Conservation (phyloP, 2,329 filamentous ascomycete genomes). For the Colletotrichum godetiae region DNA sequence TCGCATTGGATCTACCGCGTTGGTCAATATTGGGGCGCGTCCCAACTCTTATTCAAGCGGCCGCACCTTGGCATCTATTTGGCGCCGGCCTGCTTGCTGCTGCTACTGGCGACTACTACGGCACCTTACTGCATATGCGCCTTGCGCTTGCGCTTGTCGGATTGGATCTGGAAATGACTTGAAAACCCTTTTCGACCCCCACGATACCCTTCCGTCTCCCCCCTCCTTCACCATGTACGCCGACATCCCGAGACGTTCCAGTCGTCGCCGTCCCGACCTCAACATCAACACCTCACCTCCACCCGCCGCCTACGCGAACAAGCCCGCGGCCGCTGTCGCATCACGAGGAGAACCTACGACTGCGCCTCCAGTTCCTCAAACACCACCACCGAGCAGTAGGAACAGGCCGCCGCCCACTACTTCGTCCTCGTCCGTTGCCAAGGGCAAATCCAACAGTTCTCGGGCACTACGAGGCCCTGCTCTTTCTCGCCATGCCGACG, state of each 20-base stretch:
- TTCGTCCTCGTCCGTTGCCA: conserved; percentile 21
- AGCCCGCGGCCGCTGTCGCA: conserved; percentile 17
- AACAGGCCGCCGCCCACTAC: conserved; percentile 24
- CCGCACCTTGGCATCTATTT: neutral
- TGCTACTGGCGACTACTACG: neutral
- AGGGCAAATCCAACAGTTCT: conserved; percentile 44
- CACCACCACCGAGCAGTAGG: conserved; percentile 31
- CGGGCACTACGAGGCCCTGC: conserved; percentile 45
- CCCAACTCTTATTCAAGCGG: neutral
- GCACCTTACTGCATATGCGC: neutral
- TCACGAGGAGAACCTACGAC: conserved; percentile 19
- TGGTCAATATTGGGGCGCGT: neutral
- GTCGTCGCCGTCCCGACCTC: conserved; percentile 38
- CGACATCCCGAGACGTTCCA: conserved; percentile 30
- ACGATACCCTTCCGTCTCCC: conserved; percentile 17
- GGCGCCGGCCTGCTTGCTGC: neutral
- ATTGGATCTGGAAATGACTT: conserved; percentile 32
- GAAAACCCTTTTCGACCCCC: conserved; percentile 30
- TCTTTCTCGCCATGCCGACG: conserved; percentile 42
- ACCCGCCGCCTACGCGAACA: conserved; percentile 13
- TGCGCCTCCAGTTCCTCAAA: conserved; percentile 21
- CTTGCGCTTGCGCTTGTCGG: neutral
- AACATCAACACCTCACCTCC: conserved; percentile 36
- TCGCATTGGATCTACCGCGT: neutral
- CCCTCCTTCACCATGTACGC: conserved; percentile 31